phyloP scores from a whole-genome alignment of 2,329 filamentous ascomycete species.

The Sporothrix dimorphospora region DNA sequence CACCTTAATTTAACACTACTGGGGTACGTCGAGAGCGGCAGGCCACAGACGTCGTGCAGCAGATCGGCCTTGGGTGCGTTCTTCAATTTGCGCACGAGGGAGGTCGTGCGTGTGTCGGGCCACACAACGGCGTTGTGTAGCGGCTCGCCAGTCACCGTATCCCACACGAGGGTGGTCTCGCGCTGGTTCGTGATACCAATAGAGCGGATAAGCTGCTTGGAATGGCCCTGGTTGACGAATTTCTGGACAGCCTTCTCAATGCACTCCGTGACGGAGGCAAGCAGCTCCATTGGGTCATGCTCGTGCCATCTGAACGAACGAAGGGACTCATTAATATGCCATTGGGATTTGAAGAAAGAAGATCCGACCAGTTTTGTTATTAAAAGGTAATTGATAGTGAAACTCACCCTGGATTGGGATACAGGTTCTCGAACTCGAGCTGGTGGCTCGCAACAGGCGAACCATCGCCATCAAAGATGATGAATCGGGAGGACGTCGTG shows the following conservation, averaged over 20 bases:
- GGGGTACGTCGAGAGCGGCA: constrained; percentile 86
- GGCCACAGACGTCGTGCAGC: constrained; percentile 71
- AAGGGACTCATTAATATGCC: neutral
- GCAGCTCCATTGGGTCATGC: constrained; percentile 78
- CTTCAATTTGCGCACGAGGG: constrained; percentile 76
- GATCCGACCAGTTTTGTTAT: neutral
- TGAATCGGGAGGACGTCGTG: constrained; percentile 85
- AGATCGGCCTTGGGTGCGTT: constrained; percentile 66
- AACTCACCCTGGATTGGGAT: constrained; percentile 80
- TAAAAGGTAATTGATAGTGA: neutral
- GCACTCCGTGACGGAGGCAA: constrained; percentile 75
- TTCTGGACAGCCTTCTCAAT: constrained; percentile 67
- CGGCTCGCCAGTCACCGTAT: constrained; percentile 76
- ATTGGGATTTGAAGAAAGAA: neutral
- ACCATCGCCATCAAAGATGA: constrained; percentile 83
- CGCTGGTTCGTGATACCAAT: constrained; percentile 90
- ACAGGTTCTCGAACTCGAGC: constrained; percentile 82
- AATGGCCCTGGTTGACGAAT: constrained; percentile 79
- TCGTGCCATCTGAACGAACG: constrained; percentile 75
- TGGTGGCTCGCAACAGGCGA: constrained; percentile 82
- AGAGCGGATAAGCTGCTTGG: constrained; percentile 69
- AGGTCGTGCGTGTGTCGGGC: constrained; percentile 80
- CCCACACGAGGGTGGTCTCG: constrained; percentile 86
- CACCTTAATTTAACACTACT: constrained; percentile 84
- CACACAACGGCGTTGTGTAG: constrained; percentile 86